phyloP scores from a whole-genome alignment of 1,284 basidiomycete genomes.

The Ustilago cynodontis region DNA sequence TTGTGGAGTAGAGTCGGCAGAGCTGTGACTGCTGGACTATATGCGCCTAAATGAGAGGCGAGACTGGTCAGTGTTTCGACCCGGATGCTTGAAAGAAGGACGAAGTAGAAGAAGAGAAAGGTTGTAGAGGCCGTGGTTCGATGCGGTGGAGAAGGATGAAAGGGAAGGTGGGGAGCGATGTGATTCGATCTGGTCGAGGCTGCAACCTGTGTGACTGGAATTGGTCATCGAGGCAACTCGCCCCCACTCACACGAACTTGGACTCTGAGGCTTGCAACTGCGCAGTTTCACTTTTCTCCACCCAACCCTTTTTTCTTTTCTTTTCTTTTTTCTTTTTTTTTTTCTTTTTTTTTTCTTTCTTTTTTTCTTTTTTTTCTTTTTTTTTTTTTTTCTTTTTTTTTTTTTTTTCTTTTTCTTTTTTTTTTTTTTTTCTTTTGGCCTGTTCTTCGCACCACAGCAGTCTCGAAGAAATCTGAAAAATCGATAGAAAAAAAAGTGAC shows the following conservation, averaged over 20 bases:
- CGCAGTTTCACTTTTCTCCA: constrained; percentile 2
- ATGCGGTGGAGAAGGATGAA: background rate
- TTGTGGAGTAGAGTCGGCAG: background rate
- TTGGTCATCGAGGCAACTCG: constrained; percentile 12
- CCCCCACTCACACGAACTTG: background rate
- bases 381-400: background rate
- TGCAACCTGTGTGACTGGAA: background rate
- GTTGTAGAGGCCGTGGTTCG: background rate
- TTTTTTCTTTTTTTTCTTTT: constrained; percentile 1
- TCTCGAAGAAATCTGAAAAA: background rate
- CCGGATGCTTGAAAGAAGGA: background rate
- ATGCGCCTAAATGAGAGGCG: background rate
- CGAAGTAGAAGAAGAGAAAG: background rate
- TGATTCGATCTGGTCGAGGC: background rate
- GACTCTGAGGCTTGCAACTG: background rate
- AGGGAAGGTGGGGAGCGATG: background rate
- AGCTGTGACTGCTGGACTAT: background rate
- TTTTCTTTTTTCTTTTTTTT: too few relatives aligned
- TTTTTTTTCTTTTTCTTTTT: background rate
- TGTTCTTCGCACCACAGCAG: constrained; percentile 5
- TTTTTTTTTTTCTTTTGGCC: background rate
- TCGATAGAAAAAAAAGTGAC: background rate
- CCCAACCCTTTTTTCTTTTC: background rate
- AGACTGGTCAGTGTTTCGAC: background rate
- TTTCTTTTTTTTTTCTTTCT: background rate